Conservation (phyloP, 106 monocot genomes). For the Acorus calamus region DNA sequence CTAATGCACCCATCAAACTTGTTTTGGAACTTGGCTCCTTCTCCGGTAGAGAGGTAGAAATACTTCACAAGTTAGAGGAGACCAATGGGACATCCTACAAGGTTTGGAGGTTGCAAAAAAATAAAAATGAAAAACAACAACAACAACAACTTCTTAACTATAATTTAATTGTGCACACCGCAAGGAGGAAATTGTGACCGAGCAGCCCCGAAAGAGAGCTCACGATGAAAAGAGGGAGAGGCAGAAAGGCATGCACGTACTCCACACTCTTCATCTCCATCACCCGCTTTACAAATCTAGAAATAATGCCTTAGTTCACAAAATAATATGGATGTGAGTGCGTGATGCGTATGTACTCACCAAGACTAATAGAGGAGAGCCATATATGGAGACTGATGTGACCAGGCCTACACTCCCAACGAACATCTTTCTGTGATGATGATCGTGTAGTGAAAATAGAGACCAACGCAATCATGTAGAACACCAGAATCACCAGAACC, state of each 20-base stretch:
- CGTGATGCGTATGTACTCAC: constrained; percentile 12
- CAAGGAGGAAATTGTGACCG: constrained; percentile 38
- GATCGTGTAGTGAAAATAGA: constrained; percentile 45
- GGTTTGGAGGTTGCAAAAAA: constrained; percentile 39
- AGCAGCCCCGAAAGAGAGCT: constrained; percentile 62
- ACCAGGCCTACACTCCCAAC: constrained; percentile 47
- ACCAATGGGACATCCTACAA: too few species aligned
- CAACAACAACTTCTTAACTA: too few species aligned
- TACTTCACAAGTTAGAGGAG: too few species aligned
- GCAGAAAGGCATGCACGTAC: constrained; percentile 77
- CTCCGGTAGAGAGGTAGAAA: too few species aligned
- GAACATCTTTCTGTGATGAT: constrained; percentile 33
- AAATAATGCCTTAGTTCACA: neutral
- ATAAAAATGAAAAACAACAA: too few species aligned
- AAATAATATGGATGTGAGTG: neutral
- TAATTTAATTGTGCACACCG: constrained; percentile 18
- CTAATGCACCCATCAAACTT: too few species aligned
- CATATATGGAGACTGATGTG: constrained; percentile 53
- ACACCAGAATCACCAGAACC: constrained; percentile 21
- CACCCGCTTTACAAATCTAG: constrained; percentile 43
- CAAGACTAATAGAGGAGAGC: constrained; percentile 44
- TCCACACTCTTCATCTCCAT: constrained; percentile 67
- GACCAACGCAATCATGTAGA: constrained; percentile 20
- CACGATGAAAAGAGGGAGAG: constrained; percentile 49
- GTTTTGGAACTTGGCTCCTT: too few species aligned